Evolutionary conservation across 352 stramenopile species (phyloP), one percentile per base, ranked within the genome.

Genomic region (Pythium rhizo-oryzae): DNA sequence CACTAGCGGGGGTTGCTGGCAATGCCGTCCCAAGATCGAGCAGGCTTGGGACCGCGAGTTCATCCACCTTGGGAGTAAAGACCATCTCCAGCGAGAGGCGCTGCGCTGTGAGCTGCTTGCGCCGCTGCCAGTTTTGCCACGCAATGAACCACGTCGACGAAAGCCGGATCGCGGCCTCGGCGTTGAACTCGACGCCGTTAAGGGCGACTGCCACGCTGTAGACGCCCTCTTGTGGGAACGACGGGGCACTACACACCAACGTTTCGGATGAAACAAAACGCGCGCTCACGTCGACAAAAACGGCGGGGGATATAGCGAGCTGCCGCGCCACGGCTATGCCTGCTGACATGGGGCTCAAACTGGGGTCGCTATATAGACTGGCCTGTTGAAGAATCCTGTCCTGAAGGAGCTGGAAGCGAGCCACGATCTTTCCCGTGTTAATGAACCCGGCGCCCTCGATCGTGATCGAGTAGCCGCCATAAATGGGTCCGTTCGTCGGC

Each of bases 111-210:
- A 76, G 65, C 2, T 77, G 75, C 63, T 91, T 91, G 9, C 85
- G 74, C 30, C 83, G 86, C 62, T 94, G 85, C 87, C 87, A 95
- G 65, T 92, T 95, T 28, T 91, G 82, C 87, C 87, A 95, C n/a
- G 78, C 75, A 33, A 93, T 65, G 57, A 91, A 92, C 84, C 81
- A 94, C 18, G 84, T 81, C 9, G 71, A 63, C 1, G 50, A 57
- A 16, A 51, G 56, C 30, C 33, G 23, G 50, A 51, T 46, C 6
- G 81, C 76, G 54, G 77, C 86, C 7, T 84, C 68, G 2, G 66
- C 53, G 61, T 78, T 87, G 69, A 93, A 93, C 30, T 91, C 82
- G 24, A 87, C 69, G 23, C 81, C 79, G 30, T 95, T 93, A 0
- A 93, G 66, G 8, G 82, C 77, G 30, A 93, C 72, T 0, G 83